These are phyloP conservation scores for Xylaria sp. DNA, from an alignment of 2,329 filamentous ascomycete genomes.

Conservation along the genomic window DNA sequence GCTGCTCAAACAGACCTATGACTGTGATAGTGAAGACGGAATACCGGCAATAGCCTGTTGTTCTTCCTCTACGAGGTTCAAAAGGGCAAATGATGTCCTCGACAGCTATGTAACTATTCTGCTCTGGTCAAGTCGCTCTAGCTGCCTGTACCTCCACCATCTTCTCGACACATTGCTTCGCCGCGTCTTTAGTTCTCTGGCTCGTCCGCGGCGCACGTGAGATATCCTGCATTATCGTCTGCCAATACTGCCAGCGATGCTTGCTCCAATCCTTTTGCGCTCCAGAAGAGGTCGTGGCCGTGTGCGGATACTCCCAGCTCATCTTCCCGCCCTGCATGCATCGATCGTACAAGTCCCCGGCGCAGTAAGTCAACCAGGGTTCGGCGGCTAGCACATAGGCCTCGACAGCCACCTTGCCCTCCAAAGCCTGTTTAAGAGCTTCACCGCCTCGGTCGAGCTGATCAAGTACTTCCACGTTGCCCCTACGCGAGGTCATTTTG, in stretches of 20 bases:
- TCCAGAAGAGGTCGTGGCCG: conserved; percentile 9
- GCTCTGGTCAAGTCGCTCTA: not conserved
- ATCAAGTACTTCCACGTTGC: conserved; percentile 6
- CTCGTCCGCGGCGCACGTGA: conserved; percentile 1
- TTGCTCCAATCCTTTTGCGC: conserved; percentile 13
- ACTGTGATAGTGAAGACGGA: not conserved
- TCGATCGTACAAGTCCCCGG: conserved; percentile 11
- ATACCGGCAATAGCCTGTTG: too few relatives aligned
- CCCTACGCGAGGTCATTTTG: conserved; percentile 11
- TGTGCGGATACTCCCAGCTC: conserved; percentile 16
- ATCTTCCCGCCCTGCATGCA: conserved; percentile 11
- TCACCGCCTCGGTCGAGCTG: conserved; percentile 17
- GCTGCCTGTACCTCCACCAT: conserved; percentile 7
- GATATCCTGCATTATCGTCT: conserved; percentile 12
- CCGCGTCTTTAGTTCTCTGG: conserved; percentile 2
- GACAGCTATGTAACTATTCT: not conserved
- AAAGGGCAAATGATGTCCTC: too few relatives aligned
- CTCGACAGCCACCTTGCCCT: conserved; percentile 6
- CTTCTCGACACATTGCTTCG: conserved; percentile 9
- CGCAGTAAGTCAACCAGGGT: conserved; percentile 15
- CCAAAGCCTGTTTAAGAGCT: conserved; percentile 9
- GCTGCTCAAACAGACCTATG: not conserved
- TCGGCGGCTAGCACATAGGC: conserved; percentile 9
- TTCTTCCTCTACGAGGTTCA: too few relatives aligned
- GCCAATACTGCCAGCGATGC: conserved; percentile 15